Base-by-base conservation (phyloP, 1,284 basidiomycete genomes). In the Stereum hirsutum region DNA sequence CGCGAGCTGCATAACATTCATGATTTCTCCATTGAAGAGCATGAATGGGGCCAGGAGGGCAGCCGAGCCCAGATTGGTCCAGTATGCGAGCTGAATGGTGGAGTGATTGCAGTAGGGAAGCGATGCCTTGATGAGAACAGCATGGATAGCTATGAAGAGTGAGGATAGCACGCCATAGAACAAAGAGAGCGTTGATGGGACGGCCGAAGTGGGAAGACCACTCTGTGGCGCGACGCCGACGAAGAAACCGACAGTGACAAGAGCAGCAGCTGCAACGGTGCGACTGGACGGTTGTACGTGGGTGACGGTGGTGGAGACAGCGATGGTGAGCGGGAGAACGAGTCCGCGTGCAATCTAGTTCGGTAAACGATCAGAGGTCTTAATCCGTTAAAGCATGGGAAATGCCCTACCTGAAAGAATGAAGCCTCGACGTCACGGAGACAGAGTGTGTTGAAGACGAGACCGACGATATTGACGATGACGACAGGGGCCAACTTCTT, bases 371-470 rank as follows among this genome's bases (percentile, higher is more conserved):
- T 15, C 31, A 12, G 8, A 31, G 33, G 25, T 6, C 34, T n/a
- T 20, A n/a, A 28, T n/a, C n/a, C 36, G 10, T 15, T 14, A 32
- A 15, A 14, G 27, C 17, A 6, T 38, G 49, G 27, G 43, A 11
- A 37, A 39, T 19, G 21, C 15, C 25, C 6, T 33, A 78, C 80
- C 68, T 85, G 82, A 61, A 85, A 87, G 60, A 82, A 87, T 0
- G 81, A 80, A 1, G 84, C 82, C 46, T 87, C 83, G 26, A 88
- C 83, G 45, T 75, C 78, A 32, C 82, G 70, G 42, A 88, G 64
- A 55, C 84, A 87, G 12, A 86, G 69, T 1, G 80, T 85, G 53
- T 88, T 87, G 68, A 87, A 87, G 8, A 83, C 73, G 6, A 89
- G 69, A 6, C 84, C 83, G 23, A 80, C 64, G 25, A 85, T 75